These are phyloP conservation scores for Phyllosticta citriasiana DNA, from an alignment of 2,329 filamentous ascomycete genomes.

Conservation along the genomic window DNA sequence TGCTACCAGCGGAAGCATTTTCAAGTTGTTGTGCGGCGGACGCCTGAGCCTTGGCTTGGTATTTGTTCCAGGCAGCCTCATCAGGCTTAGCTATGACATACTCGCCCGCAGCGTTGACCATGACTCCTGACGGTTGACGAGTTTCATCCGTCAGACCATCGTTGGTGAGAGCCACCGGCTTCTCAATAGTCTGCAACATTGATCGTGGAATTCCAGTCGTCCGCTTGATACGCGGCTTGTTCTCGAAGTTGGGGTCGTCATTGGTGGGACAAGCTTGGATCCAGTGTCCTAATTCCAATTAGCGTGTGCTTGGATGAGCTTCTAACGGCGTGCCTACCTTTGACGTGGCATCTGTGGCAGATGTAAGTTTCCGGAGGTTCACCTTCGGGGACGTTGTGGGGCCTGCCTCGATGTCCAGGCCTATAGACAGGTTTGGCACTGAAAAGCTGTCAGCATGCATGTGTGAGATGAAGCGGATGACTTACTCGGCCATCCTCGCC, in stretches of 20 bases:
- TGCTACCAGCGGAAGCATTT: conserved; percentile 64
- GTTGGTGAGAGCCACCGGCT: conserved; percentile 63
- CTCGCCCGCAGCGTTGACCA: conserved; percentile 96
- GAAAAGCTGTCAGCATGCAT: conserved; percentile 7
- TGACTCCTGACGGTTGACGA: conserved; percentile 78
- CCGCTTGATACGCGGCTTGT: conserved; percentile 83
- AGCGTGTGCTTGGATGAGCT: conserved; percentile 13
- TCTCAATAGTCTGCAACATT: conserved; percentile 91
- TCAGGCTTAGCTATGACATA: conserved; percentile 95
- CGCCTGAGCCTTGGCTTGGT: conserved; percentile 86
- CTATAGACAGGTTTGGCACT: conserved; percentile 35
- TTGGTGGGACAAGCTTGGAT: conserved; percentile 98
- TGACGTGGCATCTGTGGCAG: conserved; percentile 91
- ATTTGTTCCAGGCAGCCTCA: conserved; percentile 92
- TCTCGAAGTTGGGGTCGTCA: conserved; percentile 91
- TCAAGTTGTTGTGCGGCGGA: conserved; percentile 68
- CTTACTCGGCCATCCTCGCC: conserved; percentile 69
- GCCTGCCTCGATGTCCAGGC: conserved; percentile 43
- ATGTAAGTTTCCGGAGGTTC: conserved; percentile 90
- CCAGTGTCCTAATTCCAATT: conserved; percentile 62
- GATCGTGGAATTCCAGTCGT: conserved; percentile 95
- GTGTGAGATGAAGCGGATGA: conserved; percentile 17
- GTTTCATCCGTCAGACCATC: conserved; percentile 68
- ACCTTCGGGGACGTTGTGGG: conserved; percentile 75
- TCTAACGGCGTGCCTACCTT: conserved; percentile 43